A percentile compares a stretch with the other conserved stretches of the same genome.
phyloP scores from a whole-genome alignment of 345 rosid species.

The Hibiscus trionum region DNA sequence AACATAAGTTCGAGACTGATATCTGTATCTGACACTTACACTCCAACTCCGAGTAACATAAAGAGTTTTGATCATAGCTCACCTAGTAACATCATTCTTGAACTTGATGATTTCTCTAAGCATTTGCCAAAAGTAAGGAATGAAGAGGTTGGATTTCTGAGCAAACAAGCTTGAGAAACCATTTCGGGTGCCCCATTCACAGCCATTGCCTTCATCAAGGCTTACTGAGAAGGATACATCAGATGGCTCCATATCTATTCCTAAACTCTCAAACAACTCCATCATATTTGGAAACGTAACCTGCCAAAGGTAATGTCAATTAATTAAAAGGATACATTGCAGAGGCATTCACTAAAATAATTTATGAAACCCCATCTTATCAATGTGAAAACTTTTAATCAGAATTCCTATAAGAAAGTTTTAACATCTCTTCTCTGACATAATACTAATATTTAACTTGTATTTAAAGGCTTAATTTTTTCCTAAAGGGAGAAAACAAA shows the following conservation, averaged over 20 bases:
- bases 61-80: not conserved
- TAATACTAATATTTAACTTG: too few species aligned
- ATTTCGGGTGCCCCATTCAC: constrained; percentile 88
- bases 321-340: too few species aligned
- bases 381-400: too few species aligned
- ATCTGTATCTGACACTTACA: not conserved
- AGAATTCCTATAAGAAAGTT: too few species aligned
- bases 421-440: too few species aligned
- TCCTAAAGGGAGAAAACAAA: too few species aligned
- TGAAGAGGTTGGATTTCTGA: constrained; percentile 50
- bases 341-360: too few species aligned
- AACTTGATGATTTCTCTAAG: constrained; percentile 59
- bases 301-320: too few species aligned
- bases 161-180: constrained; percentile 70
- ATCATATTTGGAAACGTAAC: constrained; percentile 91
- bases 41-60: not conserved
- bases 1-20: too few species aligned
- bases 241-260: constrained; percentile 71
- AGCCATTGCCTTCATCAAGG: constrained; percentile 65
- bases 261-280: constrained; percentile 76
- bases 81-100: constrained; percentile 58
- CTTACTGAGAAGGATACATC: constrained; percentile 88
- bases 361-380: too few species aligned
- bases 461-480: too few species aligned
- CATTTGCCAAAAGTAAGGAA: constrained; percentile 81